Percentiles rank a stretch among this genome's conserved stretches.
Conservation (phyloP, 2,329 filamentous ascomycete genomes). For the Penicillium sp. region DNA sequence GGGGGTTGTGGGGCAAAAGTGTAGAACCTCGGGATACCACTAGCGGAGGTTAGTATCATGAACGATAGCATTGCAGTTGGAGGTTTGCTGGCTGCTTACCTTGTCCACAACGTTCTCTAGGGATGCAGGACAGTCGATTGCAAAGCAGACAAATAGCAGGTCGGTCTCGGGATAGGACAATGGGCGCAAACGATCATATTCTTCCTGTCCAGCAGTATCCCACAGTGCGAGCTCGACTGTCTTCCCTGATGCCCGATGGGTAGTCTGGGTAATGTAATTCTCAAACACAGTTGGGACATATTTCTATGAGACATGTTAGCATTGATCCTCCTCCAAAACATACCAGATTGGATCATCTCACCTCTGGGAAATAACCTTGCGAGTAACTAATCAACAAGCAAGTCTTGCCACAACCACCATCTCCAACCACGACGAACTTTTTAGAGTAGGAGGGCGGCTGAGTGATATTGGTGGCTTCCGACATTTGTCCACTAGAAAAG, state of each 20-base stretch:
- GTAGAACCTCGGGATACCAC: conserved; percentile 99
- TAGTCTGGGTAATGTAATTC: conserved; percentile 98
- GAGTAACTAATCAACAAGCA: conserved; percentile 98
- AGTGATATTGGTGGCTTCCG: conserved; percentile 81
- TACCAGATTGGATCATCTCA: conserved; percentile 51
- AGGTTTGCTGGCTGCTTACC: conserved; percentile 59
- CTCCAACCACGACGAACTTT: conserved; percentile 98
- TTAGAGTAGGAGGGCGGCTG: conserved; percentile 94
- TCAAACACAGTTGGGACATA: conserved; percentile 99
- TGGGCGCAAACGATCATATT: conserved; percentile 94
- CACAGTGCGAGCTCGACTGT: conserved; percentile 95
- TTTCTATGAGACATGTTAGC: conserved; percentile 68
- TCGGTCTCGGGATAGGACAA: conserved; percentile 98
- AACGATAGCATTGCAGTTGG: neutral
- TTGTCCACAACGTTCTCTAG: conserved; percentile 99
- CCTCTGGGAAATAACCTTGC: conserved; percentile 98
- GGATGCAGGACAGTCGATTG: conserved; percentile 97
- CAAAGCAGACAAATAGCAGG: conserved; percentile 97
- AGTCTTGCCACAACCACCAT: conserved; percentile 98
- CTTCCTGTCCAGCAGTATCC: conserved; percentile 98
- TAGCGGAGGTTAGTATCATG: conserved; percentile 46
- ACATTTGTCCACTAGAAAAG: conserved; percentile 73
- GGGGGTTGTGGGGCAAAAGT: conserved; percentile 97
- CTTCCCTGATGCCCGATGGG: conserved; percentile 85
- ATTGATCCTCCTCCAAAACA: neutral